Base-by-base conservation (phyloP, 2,329 filamentous ascomycete species). In the Bipolaris zeicola region DNA sequence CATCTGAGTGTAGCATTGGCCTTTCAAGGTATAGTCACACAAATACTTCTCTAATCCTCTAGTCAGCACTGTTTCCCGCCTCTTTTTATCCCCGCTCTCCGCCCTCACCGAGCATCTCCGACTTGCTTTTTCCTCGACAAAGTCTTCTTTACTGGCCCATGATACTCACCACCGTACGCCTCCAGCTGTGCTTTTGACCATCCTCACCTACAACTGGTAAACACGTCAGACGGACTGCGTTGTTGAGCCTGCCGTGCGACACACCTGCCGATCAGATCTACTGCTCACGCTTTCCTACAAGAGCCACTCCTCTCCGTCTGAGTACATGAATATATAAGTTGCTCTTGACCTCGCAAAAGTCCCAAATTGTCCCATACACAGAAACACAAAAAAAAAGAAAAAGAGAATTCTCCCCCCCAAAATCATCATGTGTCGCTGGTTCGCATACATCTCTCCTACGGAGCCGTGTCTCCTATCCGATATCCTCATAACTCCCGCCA, bases 391-490 rank as follows among this genome's bases (percentile, higher is more conserved):
- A 1, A 1, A 31, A 20, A 38, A 20, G 16, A 38, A 7, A 20
- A 5, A 16, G 34, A 37, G 16, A 41, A 4, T 31, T 31, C 10
- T 13, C 16, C 2, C 24, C 24, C 5, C 31, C 20, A 14, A 47
- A 26, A 33, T 31, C 16, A 11, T 18, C 38, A 81, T 79, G 78
- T 79, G 78, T 71, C 81, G 82, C 33, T 85, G 82, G 82, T 84
- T 85, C 61, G 82, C 82, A 18, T 85, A 85, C 64, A 79, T 85
- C 53, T 83, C 81, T 1, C 75, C 77, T 0, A 76, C 72, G 0
- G 83, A 85, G 71, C 79, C 81, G 11, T 83, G 81, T 68, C 79
- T 85, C 42, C 76, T 85, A 8, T 81, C 82, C 54, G 83, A 85
- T 63, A 82, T 84, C 42, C 77, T 85, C 33, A 78, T 85, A 54